Evolutionary conservation across 345 rosid species (phyloP), one percentile per base, ranked within the genome.

Genomic region (Abelmoschus esculentus): DNA sequence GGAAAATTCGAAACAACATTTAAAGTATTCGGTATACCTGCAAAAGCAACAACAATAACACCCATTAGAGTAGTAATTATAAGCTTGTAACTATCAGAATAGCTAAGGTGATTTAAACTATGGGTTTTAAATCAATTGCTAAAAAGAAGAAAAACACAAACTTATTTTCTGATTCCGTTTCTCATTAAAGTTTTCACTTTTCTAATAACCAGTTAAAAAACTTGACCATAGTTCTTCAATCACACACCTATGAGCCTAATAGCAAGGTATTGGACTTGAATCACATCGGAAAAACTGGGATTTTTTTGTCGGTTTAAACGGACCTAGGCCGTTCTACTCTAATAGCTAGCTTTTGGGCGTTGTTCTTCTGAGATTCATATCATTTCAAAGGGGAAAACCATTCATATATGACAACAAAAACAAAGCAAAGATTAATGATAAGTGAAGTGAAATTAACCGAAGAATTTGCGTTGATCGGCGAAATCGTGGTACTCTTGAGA

Each of bases 1-100:
- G 98, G 98, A 57, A 93, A 91, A 80, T 93, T 93, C 22, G 97
- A 93, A 62, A 93, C 72, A 61, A 93, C 98, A 67, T 93, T 85
- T 36, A 91, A 69, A 15, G 82, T 73, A 78, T 91, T 91, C 36
- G 97, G 98, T 72, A 91, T 93, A 28, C 98, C 98, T 93, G 84
- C 72, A 77, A 78, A 71, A 29, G 57, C 40, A 66, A 55, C 31
- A 76, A 69, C 22, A 57, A 19, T 6, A 14, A 59, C 44, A 12
- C 15, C 69, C 62, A 22, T 56, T 11, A 38, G 44, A 11, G 15
- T 28, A 22, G 14, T 47, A 58, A 31, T 0, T 29, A 18, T 42
- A 55, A 19, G 6, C 22, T 54, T 18, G 4, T 22, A 18, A 60
- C 58, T 11, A 58, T 42, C 34, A 2, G 4, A 46, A 15, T n/a